phyloP scores from a whole-genome alignment of 1,139 yeast genomes.

The Blastobotrys malaysiensis region DNA sequence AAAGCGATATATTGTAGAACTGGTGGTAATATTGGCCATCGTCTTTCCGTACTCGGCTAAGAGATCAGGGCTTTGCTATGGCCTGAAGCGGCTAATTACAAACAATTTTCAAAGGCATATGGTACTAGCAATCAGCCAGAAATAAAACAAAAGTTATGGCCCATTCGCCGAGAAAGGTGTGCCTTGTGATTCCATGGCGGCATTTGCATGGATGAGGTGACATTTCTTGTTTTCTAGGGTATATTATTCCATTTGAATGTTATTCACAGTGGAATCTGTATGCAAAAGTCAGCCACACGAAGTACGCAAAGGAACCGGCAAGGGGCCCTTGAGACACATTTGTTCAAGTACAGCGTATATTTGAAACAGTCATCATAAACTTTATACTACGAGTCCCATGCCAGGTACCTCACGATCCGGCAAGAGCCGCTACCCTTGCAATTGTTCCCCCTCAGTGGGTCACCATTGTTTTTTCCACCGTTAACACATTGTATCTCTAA shows the following conservation, averaged over 20 bases:
- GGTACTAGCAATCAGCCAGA: background rate
- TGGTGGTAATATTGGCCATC: too few species aligned
- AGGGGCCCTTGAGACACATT: background rate
- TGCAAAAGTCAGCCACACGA: background rate
- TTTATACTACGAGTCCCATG: background rate
- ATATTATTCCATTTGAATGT: background rate
- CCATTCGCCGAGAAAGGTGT: background rate
- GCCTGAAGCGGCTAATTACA: background rate
- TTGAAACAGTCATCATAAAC: background rate
- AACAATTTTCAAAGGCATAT: too few species aligned
- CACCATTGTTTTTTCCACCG: background rate
- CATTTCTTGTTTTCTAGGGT: background rate
- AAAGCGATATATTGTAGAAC: too few species aligned
- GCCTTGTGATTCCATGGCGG: background rate
- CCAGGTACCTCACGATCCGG: background rate
- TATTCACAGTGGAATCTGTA: background rate
- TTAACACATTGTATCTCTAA: too few species aligned
- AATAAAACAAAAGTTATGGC: background rate
- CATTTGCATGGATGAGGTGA: background rate
- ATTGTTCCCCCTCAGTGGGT: background rate
- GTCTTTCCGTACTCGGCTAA: background rate
- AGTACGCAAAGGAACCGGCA: background rate
- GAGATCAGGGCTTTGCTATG: background rate
- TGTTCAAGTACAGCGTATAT: background rate
- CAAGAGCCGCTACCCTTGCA: background rate